A percentile compares a stretch with the other conserved stretches of the same genome.
phyloP scores from a whole-genome alignment of 805 yeast genomes.

The Millerozyma acaciae region DNA sequence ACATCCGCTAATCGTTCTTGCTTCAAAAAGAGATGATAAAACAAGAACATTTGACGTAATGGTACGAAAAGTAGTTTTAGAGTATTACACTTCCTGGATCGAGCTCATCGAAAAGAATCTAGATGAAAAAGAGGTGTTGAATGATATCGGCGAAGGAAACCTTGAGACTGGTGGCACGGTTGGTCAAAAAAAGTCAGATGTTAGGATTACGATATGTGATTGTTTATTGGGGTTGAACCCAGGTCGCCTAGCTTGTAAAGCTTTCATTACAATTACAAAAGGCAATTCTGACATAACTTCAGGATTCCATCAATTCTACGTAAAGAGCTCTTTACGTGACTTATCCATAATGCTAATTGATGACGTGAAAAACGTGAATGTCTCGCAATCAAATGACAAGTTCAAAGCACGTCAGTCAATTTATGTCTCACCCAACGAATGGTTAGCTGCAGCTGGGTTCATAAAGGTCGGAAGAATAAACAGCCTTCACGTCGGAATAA shows the following conservation, averaged over 20 bases:
- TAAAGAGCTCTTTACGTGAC: conserved; percentile 47
- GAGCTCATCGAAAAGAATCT: conserved; percentile 20
- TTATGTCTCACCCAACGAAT: conserved; percentile 30
- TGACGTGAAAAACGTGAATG: conserved; percentile 33
- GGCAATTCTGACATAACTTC: conserved; percentile 51
- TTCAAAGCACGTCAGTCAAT: conserved; percentile 2
- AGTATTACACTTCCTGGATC: conserved; percentile 63
- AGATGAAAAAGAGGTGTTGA: conserved; percentile 6
- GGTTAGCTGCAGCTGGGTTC: conserved; percentile 47
- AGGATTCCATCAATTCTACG: conserved; percentile 24
- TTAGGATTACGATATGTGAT: conserved; percentile 42
- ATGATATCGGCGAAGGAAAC: conserved; percentile 5
- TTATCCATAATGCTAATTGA: conserved; percentile 59
- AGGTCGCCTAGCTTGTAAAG: conserved; percentile 51
- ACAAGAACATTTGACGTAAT: conserved; percentile 37
- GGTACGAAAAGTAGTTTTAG: conserved; percentile 45
- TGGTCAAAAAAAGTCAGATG: conserved; percentile 16
- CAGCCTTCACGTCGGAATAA: conserved; percentile 32
- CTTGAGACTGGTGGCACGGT: conserved; percentile 6
- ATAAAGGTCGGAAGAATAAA: conserved; percentile 48
- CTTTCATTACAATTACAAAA: conserved; percentile 46
- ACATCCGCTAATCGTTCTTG: conserved; percentile 24
- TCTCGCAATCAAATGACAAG: conserved; percentile 1
- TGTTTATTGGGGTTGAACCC: conserved; percentile 65
- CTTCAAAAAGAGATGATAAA: conserved; percentile 18